A percentile compares a stretch with the other conserved stretches of the same genome.
phyloP scores from a whole-genome alignment of 2,329 filamentous ascomycete genomes.

The Pestalotiopsis sp. region DNA sequence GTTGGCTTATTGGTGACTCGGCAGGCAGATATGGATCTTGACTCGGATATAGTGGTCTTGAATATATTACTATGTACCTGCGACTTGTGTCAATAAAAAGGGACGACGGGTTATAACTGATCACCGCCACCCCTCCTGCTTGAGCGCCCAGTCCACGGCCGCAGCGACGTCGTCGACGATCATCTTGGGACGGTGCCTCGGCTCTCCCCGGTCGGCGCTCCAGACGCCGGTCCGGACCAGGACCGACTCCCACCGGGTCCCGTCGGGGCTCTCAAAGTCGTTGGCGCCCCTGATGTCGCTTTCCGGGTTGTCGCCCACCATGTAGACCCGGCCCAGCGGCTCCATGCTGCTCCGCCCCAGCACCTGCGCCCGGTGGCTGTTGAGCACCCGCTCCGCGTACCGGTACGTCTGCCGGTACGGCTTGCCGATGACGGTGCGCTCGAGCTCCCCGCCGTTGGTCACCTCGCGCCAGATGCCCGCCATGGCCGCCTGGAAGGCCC shows the following conservation, averaged over 20 bases:
- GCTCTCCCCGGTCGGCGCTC: slow-evolving; percentile 44
- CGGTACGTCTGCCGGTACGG: slow-evolving; percentile 77
- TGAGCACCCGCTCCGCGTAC: slow-evolving; percentile 78
- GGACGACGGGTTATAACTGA: neutral
- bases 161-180: slow-evolving; percentile 76
- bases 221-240: slow-evolving; percentile 84
- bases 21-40: neutral
- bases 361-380: slow-evolving; percentile 57
- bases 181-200: slow-evolving; percentile 62
- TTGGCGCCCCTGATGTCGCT: slow-evolving; percentile 92
- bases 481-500: slow-evolving; percentile 83
- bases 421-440: slow-evolving; percentile 78
- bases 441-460: slow-evolving; percentile 64
- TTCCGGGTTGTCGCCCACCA: slow-evolving; percentile 90
- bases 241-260: slow-evolving; percentile 77
- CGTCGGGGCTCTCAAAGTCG: slow-evolving; percentile 65
- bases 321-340: slow-evolving; percentile 69
- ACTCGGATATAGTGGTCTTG: neutral
- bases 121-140: slow-evolving; percentile 50
- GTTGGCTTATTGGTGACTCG: neutral
- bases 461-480: slow-evolving; percentile 77
- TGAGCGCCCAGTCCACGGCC: slow-evolving; percentile 77
- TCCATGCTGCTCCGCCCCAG: slow-evolving; percentile 34
- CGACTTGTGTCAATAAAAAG: slow-evolving; percentile 9
- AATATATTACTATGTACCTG: neutral